Percentiles rank a stretch among this genome's conserved stretches.
These are phyloP conservation scores for Neurospora sp. DNA, from an alignment of 495 filamentous ascomycete genomes.

Conservation along the genomic window DNA sequence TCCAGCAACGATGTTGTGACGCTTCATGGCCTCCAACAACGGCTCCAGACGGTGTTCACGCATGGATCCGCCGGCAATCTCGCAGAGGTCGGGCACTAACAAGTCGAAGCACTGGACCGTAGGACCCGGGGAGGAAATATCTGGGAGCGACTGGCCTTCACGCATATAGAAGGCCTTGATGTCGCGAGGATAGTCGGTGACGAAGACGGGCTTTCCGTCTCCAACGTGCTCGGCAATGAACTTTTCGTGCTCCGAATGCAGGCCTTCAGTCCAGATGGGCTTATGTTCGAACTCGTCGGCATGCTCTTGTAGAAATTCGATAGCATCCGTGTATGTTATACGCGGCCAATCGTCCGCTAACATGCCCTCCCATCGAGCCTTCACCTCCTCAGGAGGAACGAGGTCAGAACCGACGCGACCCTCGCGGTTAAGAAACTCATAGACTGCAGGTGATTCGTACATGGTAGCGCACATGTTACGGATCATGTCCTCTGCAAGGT, in stretches of 20 bases:
- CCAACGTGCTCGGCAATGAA: conserved; percentile 69
- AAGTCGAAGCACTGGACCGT: conserved; percentile 96
- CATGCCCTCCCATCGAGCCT: conserved; percentile 61
- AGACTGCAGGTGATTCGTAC: conserved; percentile 41
- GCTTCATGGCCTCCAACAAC: conserved; percentile 63
- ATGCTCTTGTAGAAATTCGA: conserved; percentile 55
- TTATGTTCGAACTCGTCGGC: conserved; percentile 52
- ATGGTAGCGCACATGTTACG: conserved; percentile 48
- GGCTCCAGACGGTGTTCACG: conserved; percentile 74
- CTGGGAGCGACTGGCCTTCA: conserved; percentile 31
- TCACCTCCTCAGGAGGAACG: conserved; percentile 36
- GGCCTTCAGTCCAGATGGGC: conserved; percentile 60
- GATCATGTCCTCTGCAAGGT: conserved; percentile 69
- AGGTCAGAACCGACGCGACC: conserved; percentile 23
- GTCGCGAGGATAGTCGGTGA: conserved; percentile 78
- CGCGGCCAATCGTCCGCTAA: conserved; percentile 58
- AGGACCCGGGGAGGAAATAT: conserved; percentile 15
- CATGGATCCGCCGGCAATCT: conserved; percentile 86
- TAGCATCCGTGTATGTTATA: conserved; percentile 75
- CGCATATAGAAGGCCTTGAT: conserved; percentile 98
- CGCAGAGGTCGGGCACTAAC: conserved; percentile 78
- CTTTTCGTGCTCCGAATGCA: conserved; percentile 89
- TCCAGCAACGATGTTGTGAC: conserved; percentile 10
- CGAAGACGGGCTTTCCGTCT: conserved; percentile 65
- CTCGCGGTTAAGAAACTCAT: conserved; percentile 42